Evolutionary conservation across 805 yeast genomes (phyloP).

Genomic region (Metschnikowia kofuensis): DNA sequence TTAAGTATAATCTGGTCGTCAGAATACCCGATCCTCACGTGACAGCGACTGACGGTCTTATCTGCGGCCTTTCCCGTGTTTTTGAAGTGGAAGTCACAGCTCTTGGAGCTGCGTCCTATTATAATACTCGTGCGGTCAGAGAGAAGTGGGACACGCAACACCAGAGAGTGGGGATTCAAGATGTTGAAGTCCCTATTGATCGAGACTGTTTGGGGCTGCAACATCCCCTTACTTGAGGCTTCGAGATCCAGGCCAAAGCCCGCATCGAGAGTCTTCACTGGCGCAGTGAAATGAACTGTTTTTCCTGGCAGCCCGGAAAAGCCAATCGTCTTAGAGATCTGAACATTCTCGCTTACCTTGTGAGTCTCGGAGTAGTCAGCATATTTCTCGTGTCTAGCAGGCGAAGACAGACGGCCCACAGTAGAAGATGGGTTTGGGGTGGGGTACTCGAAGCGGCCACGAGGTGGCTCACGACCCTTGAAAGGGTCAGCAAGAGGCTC

Average conservation of each 20-base stretch:
- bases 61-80: conserved; percentile 32
- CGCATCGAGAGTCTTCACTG: background rate
- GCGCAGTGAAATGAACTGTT: background rate
- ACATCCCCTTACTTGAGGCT: background rate
- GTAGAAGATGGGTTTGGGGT: conserved; percentile 70
- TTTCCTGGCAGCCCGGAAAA: background rate
- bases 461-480: conserved; percentile 7
- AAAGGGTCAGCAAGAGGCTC: conserved; percentile 11
- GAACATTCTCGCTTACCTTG: background rate
- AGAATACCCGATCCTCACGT: conserved; percentile 50
- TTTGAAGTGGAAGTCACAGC: conserved; percentile 48
- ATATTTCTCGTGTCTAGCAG: conserved; percentile 21
- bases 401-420: conserved; percentile 41
- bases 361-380: background rate
- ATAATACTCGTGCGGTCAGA: conserved; percentile 35
- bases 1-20: conserved; percentile 47
- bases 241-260: background rate
- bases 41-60: conserved; percentile 66
- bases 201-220: conserved; percentile 12
- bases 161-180: conserved; percentile 30
- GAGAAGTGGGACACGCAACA: conserved; percentile 40
- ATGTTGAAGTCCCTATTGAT: conserved; percentile 35
- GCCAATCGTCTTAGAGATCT: background rate
- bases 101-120: conserved; percentile 67
- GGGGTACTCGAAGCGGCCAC: conserved; percentile 45